Evolutionary conservation across 495 filamentous ascomycete species (phyloP).

Genomic region (Aspergillus haitiensis): DNA sequence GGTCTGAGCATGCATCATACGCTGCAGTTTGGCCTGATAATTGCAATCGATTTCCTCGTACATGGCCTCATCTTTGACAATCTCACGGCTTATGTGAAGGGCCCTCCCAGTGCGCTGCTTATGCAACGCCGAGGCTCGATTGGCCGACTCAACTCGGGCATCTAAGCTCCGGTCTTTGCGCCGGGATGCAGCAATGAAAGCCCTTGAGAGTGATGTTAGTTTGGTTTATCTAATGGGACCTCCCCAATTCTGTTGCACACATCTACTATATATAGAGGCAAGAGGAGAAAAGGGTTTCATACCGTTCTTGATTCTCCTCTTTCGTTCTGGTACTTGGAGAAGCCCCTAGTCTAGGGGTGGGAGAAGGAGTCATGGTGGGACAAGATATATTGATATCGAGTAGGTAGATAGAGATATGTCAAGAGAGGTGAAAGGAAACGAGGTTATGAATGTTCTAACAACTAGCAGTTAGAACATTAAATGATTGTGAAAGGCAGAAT

Average conservation of each 20-base stretch:
- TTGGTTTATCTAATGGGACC: neutral
- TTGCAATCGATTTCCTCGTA: conserved; percentile 93
- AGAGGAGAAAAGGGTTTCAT: conserved; percentile 23
- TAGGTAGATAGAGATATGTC: neutral
- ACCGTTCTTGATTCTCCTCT: conserved; percentile 92
- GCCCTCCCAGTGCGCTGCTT: conserved; percentile 83
- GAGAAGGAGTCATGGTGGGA: conserved; percentile 26
- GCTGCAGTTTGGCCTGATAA: conserved; percentile 47
- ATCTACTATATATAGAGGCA: neutral
- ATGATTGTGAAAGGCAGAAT: too few relatives aligned
- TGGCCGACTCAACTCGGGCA: conserved; percentile 85
- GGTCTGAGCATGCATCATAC: conserved; percentile 46
- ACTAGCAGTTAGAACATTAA: neutral
- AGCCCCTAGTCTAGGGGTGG: conserved; percentile 39
- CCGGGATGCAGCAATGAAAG: conserved; percentile 93
- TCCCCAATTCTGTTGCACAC: neutral
- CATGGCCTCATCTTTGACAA: conserved; percentile 92
- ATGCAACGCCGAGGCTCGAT: conserved; percentile 85
- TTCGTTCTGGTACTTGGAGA: conserved; percentile 43
- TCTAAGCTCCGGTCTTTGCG: conserved; percentile 86
- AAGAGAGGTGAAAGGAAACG: neutral
- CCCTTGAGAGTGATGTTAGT: conserved; percentile 47
- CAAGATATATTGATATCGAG: neutral
- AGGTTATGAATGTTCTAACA: neutral
- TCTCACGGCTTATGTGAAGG: conserved; percentile 80